phyloP scores from a whole-genome alignment of 2,329 filamentous ascomycete species.

The Lachnellula subtilissima region DNA sequence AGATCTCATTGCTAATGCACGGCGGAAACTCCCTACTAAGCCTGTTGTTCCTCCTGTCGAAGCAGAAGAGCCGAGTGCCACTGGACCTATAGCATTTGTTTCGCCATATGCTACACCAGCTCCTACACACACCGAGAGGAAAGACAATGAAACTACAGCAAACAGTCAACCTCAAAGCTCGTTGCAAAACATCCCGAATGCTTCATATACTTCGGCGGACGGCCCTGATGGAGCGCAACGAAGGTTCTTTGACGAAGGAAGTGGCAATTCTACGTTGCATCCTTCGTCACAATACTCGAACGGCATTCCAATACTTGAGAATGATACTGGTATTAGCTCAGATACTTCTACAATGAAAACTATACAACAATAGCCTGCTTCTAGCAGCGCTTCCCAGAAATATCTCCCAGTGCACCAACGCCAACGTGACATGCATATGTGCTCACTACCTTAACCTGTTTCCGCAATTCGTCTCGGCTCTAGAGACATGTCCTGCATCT shows the following conservation, averaged over 20 bases:
- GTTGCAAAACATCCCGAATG: not conserved
- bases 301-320: conserved; percentile 9
- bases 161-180: not conserved
- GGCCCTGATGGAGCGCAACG: not conserved
- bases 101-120: not conserved
- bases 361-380: conserved; percentile 18
- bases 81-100: not conserved
- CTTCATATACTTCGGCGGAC: not conserved
- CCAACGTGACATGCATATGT: conserved; percentile 6
- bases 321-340: conserved; percentile 8
- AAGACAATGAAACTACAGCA: not conserved
- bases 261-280: conserved; percentile 1
- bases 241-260: conserved; percentile 9
- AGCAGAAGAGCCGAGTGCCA: not conserved
- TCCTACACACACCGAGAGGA: not conserved
- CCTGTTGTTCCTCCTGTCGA: not conserved
- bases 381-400: conserved; percentile 7
- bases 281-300: conserved; percentile 12
- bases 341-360: conserved; percentile 18
- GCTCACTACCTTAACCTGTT: conserved; percentile 6
- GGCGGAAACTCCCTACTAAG: conserved; percentile 37
- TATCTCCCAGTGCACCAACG: conserved; percentile 11
- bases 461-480: conserved; percentile 18
- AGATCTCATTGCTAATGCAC: conserved; percentile 72
- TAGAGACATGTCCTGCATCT: conserved; percentile 20